phyloP scores from a whole-genome alignment of 1,284 basidiomycete genomes.

The Cryptococcus amylolentus region DNA sequence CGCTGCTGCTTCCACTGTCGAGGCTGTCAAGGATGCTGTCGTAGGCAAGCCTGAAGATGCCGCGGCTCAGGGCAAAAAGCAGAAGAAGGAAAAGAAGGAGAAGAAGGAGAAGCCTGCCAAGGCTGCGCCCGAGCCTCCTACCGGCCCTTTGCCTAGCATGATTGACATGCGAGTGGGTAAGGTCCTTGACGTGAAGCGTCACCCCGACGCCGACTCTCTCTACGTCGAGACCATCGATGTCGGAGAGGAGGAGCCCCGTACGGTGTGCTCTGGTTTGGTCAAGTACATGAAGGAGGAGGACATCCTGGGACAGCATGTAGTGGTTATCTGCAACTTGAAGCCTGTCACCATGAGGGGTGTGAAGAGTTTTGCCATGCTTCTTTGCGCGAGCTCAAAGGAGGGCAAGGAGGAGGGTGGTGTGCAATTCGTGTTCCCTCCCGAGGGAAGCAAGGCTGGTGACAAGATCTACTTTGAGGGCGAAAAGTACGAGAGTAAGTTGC shows the following conservation, averaged over 20 bases:
- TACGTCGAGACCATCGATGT: conserved; percentile 92
- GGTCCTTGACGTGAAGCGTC: conserved; percentile 86
- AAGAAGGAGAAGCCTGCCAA: conserved; percentile 43
- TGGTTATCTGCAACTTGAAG: conserved; percentile 88
- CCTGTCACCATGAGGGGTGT: conserved; percentile 93
- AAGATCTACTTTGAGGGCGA: conserved; percentile 87
- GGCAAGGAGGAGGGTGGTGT: conserved; percentile 88
- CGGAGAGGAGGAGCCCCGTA: conserved; percentile 85
- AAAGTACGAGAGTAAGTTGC: conserved; percentile 67
- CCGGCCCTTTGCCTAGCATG: conserved; percentile 84
- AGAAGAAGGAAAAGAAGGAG: conserved; percentile 30
- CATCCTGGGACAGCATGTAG: conserved; percentile 78
- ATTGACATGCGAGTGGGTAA: conserved; percentile 88
- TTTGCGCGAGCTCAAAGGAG: conserved; percentile 80
- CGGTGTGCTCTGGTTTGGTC: conserved; percentile 90
- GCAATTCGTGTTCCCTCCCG: conserved; percentile 82
- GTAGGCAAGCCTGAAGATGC: conserved; percentile 18
- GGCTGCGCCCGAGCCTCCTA: conserved; percentile 56
- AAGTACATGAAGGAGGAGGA: conserved; percentile 91
- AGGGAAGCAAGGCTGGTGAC: conserved; percentile 82
- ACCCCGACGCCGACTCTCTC: conserved; percentile 88
- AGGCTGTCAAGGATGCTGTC: conserved; percentile 28
- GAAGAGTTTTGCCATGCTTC: conserved; percentile 94
- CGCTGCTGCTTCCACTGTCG: conserved; percentile 19
- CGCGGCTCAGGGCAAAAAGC: conserved; percentile 19